Evolutionary conservation across 805 yeast species (phyloP).

Genomic region (Candida tibetensis): DNA sequence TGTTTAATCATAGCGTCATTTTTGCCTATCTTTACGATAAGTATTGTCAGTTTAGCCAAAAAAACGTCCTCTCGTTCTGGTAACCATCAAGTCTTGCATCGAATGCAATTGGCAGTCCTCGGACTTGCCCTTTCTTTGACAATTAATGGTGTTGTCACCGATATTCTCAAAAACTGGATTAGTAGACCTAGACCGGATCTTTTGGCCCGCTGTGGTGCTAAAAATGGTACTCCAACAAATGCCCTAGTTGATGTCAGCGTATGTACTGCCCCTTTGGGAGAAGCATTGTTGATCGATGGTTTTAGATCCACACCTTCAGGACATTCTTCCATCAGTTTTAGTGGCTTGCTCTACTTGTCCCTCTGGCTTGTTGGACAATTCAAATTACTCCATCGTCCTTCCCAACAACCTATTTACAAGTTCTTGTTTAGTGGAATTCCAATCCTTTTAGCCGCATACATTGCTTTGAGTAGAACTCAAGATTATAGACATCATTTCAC

Average conservation of each 20-base stretch:
- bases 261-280: constrained; percentile 34
- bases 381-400: constrained; percentile 11
- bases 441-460: constrained; percentile 26
- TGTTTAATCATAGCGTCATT: constrained; percentile 29
- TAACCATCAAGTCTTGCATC: constrained; percentile 16
- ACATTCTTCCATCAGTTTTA: constrained; percentile 35
- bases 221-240: constrained; percentile 21
- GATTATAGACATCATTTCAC: constrained; percentile 38
- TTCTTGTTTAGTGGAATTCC: constrained; percentile 19
- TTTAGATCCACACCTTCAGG: constrained; percentile 43
- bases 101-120: constrained; percentile 28
- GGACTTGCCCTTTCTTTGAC: constrained; percentile 28
- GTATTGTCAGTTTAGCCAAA: constrained; percentile 10
- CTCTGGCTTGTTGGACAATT: constrained; percentile 34
- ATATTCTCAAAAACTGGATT: constrained; percentile 35
- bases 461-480: constrained; percentile 32
- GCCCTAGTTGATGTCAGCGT: constrained; percentile 27
- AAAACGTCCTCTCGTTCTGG: constrained; percentile 43
- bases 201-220: constrained; percentile 32
- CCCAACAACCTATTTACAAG: constrained; percentile 17
- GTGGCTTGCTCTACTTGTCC: constrained; percentile 30
- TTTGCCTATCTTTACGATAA: constrained; percentile 23
- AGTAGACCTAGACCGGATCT: constrained; percentile 35
- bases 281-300: constrained; percentile 29
- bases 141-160: constrained; percentile 33